phyloP scores from a whole-genome alignment of 2,329 filamentous ascomycete species.

The Penicillium sp. region DNA sequence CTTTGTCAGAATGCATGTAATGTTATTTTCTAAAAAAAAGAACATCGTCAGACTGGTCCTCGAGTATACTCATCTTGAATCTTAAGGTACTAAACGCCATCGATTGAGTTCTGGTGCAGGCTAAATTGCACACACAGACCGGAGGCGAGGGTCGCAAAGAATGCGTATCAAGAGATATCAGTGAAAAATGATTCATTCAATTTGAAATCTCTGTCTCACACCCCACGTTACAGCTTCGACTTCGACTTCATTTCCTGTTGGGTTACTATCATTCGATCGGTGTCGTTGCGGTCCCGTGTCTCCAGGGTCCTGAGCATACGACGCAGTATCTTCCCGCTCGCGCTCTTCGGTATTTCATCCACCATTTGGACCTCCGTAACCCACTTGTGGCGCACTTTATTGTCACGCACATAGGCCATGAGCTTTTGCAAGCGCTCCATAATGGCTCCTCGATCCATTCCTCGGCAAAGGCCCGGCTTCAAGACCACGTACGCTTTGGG shows the following conservation, averaged over 20 bases:
- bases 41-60: too few relatives aligned
- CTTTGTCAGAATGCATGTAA: too few relatives aligned
- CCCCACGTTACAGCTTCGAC: background rate
- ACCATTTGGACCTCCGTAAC: slow-evolving; percentile 34
- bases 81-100: too few relatives aligned
- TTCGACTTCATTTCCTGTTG: slow-evolving; percentile 7
- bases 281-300: background rate
- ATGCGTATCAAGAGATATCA: too few relatives aligned
- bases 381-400: slow-evolving; percentile 53
- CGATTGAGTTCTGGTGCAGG: too few relatives aligned
- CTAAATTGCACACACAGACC: too few relatives aligned
- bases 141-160: too few relatives aligned
- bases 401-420: slow-evolving; percentile 55
- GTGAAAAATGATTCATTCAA: too few relatives aligned
- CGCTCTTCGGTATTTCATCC: slow-evolving; percentile 61
- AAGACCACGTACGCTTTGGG: slow-evolving; percentile 54
- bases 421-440: slow-evolving; percentile 41
- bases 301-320: slow-evolving; percentile 49
- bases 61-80: too few relatives aligned
- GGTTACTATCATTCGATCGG: slow-evolving; percentile 11
- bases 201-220: too few relatives aligned
- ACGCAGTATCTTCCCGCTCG: slow-evolving; percentile 67
- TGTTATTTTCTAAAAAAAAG: too few relatives aligned
- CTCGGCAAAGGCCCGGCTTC: slow-evolving; percentile 21
- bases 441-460: slow-evolving; percentile 1